Evolutionary conservation across 371 early-diverging fungal species (phyloP).

Genomic region (Fennellomyces sp.): DNA sequence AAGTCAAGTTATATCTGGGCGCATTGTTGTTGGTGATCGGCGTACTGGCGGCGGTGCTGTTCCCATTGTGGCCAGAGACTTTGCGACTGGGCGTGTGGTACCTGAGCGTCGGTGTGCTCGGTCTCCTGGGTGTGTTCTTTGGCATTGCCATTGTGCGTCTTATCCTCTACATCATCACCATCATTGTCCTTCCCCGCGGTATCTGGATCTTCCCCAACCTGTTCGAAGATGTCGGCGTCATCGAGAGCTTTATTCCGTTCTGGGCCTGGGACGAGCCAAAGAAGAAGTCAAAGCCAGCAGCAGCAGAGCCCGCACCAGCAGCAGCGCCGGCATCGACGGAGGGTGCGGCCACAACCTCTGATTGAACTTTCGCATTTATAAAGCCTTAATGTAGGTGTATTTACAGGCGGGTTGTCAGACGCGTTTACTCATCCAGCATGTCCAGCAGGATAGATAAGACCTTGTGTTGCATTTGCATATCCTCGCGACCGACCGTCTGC

Average conservation of each 20-base stretch:
- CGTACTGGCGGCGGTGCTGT: constrained; percentile 93
- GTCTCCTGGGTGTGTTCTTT: constrained; percentile 91
- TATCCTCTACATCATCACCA: constrained; percentile 85
- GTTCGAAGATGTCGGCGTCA: constrained; percentile 97
- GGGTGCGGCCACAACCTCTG: not conserved
- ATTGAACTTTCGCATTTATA: not conserved
- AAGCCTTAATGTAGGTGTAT: constrained; percentile 2
- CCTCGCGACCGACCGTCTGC: constrained; percentile 23
- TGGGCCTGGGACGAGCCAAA: constrained; percentile 89
- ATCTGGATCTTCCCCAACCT: constrained; percentile 99
- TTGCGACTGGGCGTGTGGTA: constrained; percentile 92
- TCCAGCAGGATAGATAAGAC: constrained; percentile 41
- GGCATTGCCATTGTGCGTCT: constrained; percentile 89
- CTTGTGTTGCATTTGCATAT: constrained; percentile 40
- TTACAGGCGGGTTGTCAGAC: not conserved
- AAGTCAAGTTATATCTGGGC: constrained; percentile 73
- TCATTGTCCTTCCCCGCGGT: constrained; percentile 80
- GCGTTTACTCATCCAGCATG: constrained; percentile 28
- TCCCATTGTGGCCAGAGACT: constrained; percentile 96
- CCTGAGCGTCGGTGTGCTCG: constrained; percentile 82
- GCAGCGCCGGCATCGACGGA: not conserved
- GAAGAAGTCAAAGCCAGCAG: constrained; percentile 19
- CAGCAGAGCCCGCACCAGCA: not conserved
- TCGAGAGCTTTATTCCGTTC: constrained; percentile 97
- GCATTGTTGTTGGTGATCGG: constrained; percentile 77